A percentile compares a stretch with the other conserved stretches of the same genome.
Evolutionary conservation across 257 asterid species (phyloP).

Genomic region (Solanum tacnaense): DNA sequence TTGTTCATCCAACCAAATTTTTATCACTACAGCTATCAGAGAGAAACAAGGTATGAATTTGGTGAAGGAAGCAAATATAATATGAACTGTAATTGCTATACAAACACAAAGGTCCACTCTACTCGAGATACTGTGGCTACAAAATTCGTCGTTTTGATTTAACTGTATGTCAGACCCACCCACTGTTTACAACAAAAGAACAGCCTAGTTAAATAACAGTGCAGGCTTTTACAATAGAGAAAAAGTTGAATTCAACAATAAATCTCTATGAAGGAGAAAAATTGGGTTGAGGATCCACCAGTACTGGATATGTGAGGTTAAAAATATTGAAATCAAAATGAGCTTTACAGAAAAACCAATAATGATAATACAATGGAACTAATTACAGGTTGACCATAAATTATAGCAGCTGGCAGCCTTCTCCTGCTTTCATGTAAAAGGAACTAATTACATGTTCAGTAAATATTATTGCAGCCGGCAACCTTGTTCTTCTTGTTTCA

Average conservation of each 20-base stretch:
- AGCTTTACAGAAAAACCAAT: background rate
- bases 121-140: background rate
- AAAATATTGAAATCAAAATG: conserved; percentile 9
- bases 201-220: background rate
- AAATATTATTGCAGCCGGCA: conserved; percentile 40
- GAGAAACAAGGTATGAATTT: background rate
- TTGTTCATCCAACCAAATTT: background rate
- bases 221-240: background rate
- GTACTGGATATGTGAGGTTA: background rate
- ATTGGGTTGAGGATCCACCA: conserved; percentile 12
- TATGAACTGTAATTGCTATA: background rate
- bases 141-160: background rate
- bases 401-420: background rate
- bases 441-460: background rate
- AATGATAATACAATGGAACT: background rate
- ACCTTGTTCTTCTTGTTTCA: conserved; percentile 73
- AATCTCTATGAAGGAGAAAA: background rate
- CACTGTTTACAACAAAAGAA: background rate
- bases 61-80: background rate
- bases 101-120: background rate
- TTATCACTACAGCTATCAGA: background rate
- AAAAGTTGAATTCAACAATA: background rate
- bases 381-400: background rate
- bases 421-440: background rate
- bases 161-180: background rate